Base-by-base conservation (phyloP, 345 rosid genomes). In the Excoecaria cochinchinensis region DNA sequence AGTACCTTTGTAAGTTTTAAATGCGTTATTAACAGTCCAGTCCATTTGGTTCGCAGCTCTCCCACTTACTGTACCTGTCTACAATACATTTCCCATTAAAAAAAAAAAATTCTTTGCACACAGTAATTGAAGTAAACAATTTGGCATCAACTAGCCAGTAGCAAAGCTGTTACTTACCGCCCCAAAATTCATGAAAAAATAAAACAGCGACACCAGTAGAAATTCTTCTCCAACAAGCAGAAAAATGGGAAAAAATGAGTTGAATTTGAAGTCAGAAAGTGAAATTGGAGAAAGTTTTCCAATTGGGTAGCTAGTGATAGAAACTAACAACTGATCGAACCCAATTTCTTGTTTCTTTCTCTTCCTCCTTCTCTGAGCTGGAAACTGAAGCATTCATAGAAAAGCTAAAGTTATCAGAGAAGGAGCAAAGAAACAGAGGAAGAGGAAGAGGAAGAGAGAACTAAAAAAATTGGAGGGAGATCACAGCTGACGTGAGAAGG, bases 1-100 rank as follows among this genome's bases (percentile, higher is more conserved):
- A 14, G 44, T 84, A 90, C 98, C 98, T 91, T 94, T 94, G 78
- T 83, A 91, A 55, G 87, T 82, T 76, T 94, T 94, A 77, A 88
- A 90, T 6, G 95, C 90, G 81, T 85, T 92, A 70, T 78, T 92
- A 19, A 84, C 97, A 76, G 46, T 85, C 98, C 98, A 94, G 8
- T 94, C 98, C 97, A 92, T 94, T 57, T 82, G 79, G 60, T 74
- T 79, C 76, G 81, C 80, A 77, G 83, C 53, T 82, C 84, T 74
- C 77, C 80, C 70, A 60, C 81, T 67, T 31, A 31, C 31, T 31
- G 73, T 24, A 66, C 83, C 86, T 17, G 77, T 71, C 73, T 61
- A 65, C 8, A 71, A 65, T 36, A 69, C 46, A 65, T 53, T 56
- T 55, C 40, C 65, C n/a, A 8, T 57, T 44, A 58, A 24, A 70